Percentiles rank a stretch among this genome's conserved stretches.
phyloP scores from a whole-genome alignment of 129 eudicot species.

The Lactuca sativa region DNA sequence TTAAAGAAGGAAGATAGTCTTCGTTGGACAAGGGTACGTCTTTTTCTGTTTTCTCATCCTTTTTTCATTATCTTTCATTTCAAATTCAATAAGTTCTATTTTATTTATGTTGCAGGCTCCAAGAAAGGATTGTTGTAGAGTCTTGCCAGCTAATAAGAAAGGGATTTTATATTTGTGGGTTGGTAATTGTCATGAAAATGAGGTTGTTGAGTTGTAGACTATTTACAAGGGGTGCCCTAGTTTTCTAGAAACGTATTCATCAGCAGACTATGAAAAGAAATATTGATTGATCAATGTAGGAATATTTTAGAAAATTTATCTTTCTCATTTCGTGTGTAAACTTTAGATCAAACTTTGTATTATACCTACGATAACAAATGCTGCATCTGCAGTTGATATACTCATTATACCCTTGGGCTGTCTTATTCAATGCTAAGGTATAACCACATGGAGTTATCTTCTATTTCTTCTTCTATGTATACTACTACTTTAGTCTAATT shows the following conservation, averaged over 20 bases:
- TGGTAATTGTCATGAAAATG: constrained; percentile 61
- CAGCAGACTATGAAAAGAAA: constrained; percentile 10
- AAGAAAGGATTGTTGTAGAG: constrained; percentile 78
- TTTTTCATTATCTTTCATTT: neutral
- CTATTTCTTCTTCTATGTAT: constrained; percentile 25
- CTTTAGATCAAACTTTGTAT: constrained; percentile 18
- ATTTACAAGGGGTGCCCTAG: constrained; percentile 17
- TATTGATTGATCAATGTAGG: constrained; percentile 21
- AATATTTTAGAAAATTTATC: constrained; percentile 11
- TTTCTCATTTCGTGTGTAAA: constrained; percentile 18
- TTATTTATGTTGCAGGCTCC: constrained; percentile 53
- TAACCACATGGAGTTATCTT: constrained; percentile 11
- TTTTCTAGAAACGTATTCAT: constrained; percentile 15
- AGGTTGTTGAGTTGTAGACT: constrained; percentile 51
- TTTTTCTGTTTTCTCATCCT: constrained; percentile 1
- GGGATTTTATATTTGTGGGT: constrained; percentile 56
- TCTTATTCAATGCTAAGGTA: constrained; percentile 14
- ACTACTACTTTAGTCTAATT: constrained; percentile 25
- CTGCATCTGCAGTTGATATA: neutral
- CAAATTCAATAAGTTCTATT: neutral
- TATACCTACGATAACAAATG: constrained; percentile 18
- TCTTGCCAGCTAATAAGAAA: constrained; percentile 49
- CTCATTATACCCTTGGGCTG: constrained; percentile 4
- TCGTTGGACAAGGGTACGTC: constrained; percentile 65
- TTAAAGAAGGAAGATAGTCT: constrained; percentile 50